Evolutionary conservation across 2,329 filamentous ascomycete species (phyloP), one percentile per base, ranked within the genome.

Genomic region (Fusarium coicis): DNA sequence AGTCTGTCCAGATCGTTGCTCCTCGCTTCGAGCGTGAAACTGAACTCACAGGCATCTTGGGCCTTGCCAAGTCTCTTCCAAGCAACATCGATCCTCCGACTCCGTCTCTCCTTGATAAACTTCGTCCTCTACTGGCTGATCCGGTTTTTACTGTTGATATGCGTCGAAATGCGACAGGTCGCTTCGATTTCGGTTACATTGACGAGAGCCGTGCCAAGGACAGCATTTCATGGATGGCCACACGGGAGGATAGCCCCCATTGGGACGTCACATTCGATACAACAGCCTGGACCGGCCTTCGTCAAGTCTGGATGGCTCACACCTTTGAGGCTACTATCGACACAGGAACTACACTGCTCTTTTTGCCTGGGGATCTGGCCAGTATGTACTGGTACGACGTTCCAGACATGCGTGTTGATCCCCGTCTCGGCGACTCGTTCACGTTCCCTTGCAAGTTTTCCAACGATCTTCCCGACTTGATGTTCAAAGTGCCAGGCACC

Each of bases 321-420:
- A 74, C 76, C 23, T 85, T 87, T 74, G 81, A 82, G 34, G 87
- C 90, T 52, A 91, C 92, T 62, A 85, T 89, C 34, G 92, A 94
- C 80, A 93, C 92, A 6, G 92, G 91, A 30, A 92, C 91, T 8
- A 90, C 91, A 2, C 84, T 93, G 59, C 84, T 93, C 78, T 87
- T 93, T 55, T 82, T 92, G 32, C 87, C 88, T 36, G 82, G 86
- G 21, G 81, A 84, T 14, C 82, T 92, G n/a, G 88, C 87, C 5
- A 78, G 84, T 34, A 84, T 84, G 39, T 94, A 93, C 82, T 93
- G 91, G 82, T 78, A 78, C 36, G 79, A 84, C 53, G 87, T 93
- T 6, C 77, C 85, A 1, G 84, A 86, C 14, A 87, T 91, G 14
- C 79, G 83, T 18, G 82, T 90, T 77, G 85, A 85, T 54, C 79